Evolutionary conservation across 192 early-diverging fungal species (phyloP), one percentile per base, ranked within the genome.

Genomic region (Phycomyces nitens): DNA sequence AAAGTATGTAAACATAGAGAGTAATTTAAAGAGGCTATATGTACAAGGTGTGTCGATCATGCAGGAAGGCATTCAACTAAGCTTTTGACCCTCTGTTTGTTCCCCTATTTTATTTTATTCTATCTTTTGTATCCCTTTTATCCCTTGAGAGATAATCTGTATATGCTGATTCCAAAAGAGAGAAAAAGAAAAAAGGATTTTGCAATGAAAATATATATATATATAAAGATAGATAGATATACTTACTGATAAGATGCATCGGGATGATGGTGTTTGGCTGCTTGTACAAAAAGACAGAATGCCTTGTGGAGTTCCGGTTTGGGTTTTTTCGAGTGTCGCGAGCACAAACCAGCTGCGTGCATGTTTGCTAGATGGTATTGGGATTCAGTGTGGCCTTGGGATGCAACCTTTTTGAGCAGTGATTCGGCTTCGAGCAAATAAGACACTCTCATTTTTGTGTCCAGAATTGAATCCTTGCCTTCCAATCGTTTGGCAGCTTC

Each of bases 241-340:
- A 29, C 44, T 59, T 53, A 67, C 65, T 51, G 64, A 62, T 84
- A 89, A n/a, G 80, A 74, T 20, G 88, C 84, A 53, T 82, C 80
- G 5, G 89, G 74, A 59, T 87, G 83, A 11, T 72, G 74, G 62
- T 83, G 83, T 62, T 89, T 89, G 9, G 86, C 85, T 8, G 90
- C 88, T 34, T 76, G 75, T n/a, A 83, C 73, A 72, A 81, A 89
- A 29, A 84, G 69, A 18, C 79, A 69, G 56, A 86, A 83, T 4
- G 84, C 81, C 38, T 86, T 89, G 5, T 84, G 79, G 57, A 84
- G 83, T 23, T 90, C 88, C 1, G 77, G 76, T 38, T 80, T 77
- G 44, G 75, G 70, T 43, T 84, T 83, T 64, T 77, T 70, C 7
- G 29, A 5, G 26, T 77, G 76, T 53, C 66, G 72, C 26, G 74